Evolutionary conservation across 257 asterid genomes (phyloP).

Genomic region (Penstemon davidsonii): DNA sequence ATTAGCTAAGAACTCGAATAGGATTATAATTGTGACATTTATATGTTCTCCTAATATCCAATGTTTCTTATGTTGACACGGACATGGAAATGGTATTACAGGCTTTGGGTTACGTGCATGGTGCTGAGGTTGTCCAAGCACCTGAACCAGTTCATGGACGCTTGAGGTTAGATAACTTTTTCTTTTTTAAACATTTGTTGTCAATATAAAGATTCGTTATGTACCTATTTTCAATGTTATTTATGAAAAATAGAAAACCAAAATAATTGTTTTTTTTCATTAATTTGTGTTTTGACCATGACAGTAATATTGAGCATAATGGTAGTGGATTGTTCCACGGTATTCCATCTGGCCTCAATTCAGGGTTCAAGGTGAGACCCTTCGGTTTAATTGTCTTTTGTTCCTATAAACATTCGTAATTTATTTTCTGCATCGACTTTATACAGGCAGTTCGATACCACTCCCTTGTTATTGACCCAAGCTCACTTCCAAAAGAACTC

Average conservation of each 20-base stretch:
- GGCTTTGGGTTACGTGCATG: conserved; percentile 96
- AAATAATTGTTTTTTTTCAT: background rate
- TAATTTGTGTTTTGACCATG: conserved; percentile 25
- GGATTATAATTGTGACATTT: background rate
- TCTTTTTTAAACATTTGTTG: conserved; percentile 6
- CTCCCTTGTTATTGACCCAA: conserved; percentile 85
- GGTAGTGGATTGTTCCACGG: conserved; percentile 68
- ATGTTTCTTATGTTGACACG: conserved; percentile 21
- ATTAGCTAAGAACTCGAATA: background rate
- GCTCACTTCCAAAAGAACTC: conserved; percentile 82
- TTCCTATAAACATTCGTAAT: background rate
- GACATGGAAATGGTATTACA: conserved; percentile 32
- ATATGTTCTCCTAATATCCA: conserved; percentile 5
- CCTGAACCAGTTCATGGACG: conserved; percentile 96
- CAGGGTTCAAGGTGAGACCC: conserved; percentile 84
- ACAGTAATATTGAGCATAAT: conserved; percentile 84
- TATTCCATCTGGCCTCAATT: conserved; percentile 77
- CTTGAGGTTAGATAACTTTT: conserved; percentile 54
- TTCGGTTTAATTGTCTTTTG: background rate
- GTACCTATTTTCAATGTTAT: background rate
- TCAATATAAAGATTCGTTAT: background rate
- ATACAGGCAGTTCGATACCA: conserved; percentile 92
- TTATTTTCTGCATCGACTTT: conserved; percentile 25
- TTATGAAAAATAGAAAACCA: conserved; percentile 4
- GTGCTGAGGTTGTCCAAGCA: conserved; percentile 85